These are phyloP conservation scores for Colletotrichum melonis DNA, from an alignment of 2,329 filamentous ascomycete genomes.

Conservation along the genomic window DNA sequence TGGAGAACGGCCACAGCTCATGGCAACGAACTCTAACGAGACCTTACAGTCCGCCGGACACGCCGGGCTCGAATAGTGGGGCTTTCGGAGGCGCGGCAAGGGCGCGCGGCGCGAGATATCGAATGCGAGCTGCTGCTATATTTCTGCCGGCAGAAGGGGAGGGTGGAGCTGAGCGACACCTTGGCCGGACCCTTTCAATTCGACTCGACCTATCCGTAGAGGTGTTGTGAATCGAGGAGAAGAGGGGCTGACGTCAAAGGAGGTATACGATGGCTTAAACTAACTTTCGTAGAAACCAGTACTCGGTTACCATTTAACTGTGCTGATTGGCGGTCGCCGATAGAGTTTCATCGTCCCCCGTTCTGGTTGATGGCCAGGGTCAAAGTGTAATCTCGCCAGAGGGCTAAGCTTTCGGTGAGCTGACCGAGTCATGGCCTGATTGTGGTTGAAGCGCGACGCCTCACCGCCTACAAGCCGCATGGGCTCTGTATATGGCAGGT, in stretches of 20 bases:
- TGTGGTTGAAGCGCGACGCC: not conserved
- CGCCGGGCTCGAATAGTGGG: not conserved
- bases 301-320: too few relatives aligned
- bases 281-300: not conserved
- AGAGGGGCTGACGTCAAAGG: not conserved
- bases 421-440: not conserved
- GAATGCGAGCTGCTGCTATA: not conserved
- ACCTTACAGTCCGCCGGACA: not conserved
- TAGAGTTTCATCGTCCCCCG: constrained; percentile 3
- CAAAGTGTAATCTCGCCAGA: not conserved
- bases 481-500: not conserved
- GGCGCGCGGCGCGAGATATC: not conserved
- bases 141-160: not conserved
- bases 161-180: not conserved
- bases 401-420: not conserved
- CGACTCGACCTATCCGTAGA: not conserved
- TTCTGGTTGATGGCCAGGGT: not conserved
- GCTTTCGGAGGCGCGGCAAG: not conserved
- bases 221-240: not conserved
- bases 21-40: not conserved
- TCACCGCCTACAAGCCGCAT: not conserved
- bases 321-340: not conserved
- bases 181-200: not conserved
- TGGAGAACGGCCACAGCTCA: constrained; percentile 1
- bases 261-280: not conserved